These are phyloP conservation scores for Pestalotiopsis sp. DNA, from an alignment of 2,329 filamentous ascomycete species.

Conservation along the genomic window DNA sequence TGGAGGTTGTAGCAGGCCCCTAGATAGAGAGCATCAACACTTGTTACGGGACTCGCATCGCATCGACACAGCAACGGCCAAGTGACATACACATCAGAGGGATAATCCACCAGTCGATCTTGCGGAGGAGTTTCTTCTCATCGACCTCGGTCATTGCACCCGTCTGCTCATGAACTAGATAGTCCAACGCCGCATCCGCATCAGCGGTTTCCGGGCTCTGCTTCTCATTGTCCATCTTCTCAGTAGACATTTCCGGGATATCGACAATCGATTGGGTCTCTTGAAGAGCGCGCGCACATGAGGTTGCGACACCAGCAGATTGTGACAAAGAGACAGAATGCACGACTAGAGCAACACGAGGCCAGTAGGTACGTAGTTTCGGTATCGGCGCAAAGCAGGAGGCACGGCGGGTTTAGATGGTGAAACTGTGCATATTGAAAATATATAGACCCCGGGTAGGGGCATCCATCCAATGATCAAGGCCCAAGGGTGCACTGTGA, in stretches of 20 bases:
- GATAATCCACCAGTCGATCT: constrained; percentile 33
- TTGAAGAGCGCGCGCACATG: background rate
- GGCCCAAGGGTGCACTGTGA: background rate
- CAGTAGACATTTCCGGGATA: background rate
- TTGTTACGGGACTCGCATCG: background rate
- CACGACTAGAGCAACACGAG: background rate
- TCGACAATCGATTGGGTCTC: background rate
- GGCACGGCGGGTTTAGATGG: background rate
- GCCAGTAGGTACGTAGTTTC: background rate
- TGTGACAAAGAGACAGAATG: background rate
- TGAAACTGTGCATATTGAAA: background rate
- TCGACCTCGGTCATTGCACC: constrained; percentile 24
- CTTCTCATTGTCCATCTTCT: constrained; percentile 19
- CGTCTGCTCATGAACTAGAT: constrained; percentile 22
- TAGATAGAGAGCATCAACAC: constrained; percentile 2
- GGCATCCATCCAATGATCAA: background rate
- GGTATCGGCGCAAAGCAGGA: no score
- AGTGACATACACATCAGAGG: constrained; percentile 30
- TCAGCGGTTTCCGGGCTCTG: constrained; percentile 19
- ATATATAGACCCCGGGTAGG: background rate
- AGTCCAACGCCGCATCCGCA: constrained; percentile 26
- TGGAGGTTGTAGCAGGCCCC: constrained; percentile 34
- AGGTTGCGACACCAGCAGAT: background rate
- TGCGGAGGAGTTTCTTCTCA: constrained; percentile 29
- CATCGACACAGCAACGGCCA: background rate